Base-by-base conservation (phyloP, 257 asterid genomes). In the Solanum tarijense region DNA sequence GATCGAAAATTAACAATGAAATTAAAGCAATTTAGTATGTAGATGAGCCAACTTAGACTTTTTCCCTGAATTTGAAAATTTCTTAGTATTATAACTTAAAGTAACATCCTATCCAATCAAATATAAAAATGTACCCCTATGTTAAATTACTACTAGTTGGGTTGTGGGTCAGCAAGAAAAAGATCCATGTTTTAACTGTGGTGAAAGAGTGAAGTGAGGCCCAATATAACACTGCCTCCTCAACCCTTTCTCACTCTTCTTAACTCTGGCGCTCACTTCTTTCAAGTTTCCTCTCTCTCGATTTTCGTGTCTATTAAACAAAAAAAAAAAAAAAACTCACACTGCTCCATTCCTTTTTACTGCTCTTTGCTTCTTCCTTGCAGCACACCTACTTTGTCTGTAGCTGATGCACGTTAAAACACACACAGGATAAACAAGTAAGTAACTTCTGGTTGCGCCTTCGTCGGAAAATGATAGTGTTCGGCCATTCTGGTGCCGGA, bases 181-280 rank as follows among this genome's bases (percentile, higher is more conserved):
- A 75, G 32, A 43, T 3, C 14, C 46, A 21, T 68, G 66, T 46
- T 29, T 69, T 46, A 31, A 88, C 88, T 43, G 72, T 87, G 87
- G 92, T 87, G 62, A 43, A 87, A 75, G 31, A 88, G 73, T 81
- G n/a, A 68, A 52, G 9, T 35, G 34, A 87, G 27, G 25, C 68
- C 85, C 91, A 62, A 82, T 89, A 88, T 88, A 89, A 85, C 25
- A 38, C 78, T 6, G 52, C 85, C 88, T 60, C 55, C 83, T 66
- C 66, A 79, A 43, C 85, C 39, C 66, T 79, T 25, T 41, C 75
- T 69, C 38, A 12, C 58, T 35, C 83, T 31, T 60, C 58, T 69
- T 41, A 60, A n/a, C 75, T 75, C 90, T 89, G 91, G 90, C 93
- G 92, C 94, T 92, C 93, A 90, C 93, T 87, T 31, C 74, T 91